phyloP scores from a whole-genome alignment of 441 rosid genomes.

The Populus hybrid region DNA sequence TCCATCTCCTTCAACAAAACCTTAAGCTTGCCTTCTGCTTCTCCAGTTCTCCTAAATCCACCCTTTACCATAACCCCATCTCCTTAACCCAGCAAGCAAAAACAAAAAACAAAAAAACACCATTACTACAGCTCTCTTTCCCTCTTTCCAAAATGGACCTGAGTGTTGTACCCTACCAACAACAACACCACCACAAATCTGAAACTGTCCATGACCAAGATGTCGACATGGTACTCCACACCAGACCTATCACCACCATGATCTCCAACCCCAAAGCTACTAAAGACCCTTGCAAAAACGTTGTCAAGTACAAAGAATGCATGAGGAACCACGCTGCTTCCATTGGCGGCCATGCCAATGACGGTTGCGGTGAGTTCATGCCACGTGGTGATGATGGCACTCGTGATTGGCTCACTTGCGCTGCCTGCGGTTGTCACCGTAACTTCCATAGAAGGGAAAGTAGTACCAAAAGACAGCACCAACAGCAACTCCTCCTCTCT shows the following conservation, averaged over 20 bases:
- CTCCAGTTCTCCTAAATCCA: not conserved
- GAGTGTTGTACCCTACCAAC: conserved; percentile 15
- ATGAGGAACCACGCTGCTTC: conserved; percentile 77
- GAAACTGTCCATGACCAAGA: not conserved
- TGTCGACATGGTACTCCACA: not conserved
- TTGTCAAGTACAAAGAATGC: conserved; percentile 59
- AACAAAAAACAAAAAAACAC: not conserved
- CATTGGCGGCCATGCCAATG: conserved; percentile 76
- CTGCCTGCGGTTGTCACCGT: conserved; percentile 92
- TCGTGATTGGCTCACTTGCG: conserved; percentile 64
- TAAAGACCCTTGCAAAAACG: not conserved
- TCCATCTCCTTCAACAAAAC: not conserved
- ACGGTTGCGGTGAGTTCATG: conserved; percentile 92
- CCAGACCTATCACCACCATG: not conserved
- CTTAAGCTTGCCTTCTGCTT: not conserved
- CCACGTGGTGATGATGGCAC: conserved; percentile 64
- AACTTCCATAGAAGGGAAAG: conserved; percentile 85
- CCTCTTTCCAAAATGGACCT: conserved; percentile 10
- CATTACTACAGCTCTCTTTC: not conserved
- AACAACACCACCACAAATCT: not conserved
- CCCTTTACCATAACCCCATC: not conserved
- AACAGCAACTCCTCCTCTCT: not conserved
- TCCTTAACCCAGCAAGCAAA: not conserved
- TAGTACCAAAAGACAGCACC: not conserved
- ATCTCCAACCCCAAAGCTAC: not conserved